phyloP scores from a whole-genome alignment of 129 eudicot genomes.

The Lonicera japonica region DNA sequence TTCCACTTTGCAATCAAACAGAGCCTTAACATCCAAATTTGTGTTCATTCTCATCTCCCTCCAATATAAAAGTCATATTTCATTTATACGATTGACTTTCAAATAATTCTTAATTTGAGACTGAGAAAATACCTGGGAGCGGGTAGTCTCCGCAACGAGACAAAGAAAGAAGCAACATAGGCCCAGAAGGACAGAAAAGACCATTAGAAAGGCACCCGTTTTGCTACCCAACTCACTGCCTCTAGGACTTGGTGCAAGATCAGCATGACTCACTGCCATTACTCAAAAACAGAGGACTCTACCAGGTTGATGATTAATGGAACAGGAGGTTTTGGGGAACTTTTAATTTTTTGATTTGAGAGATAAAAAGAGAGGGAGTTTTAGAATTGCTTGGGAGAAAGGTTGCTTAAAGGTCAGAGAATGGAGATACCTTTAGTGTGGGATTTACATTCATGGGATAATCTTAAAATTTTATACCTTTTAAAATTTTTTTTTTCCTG shows the following conservation, averaged over 20 bases:
- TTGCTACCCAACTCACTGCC: slow-evolving; percentile 55
- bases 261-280: slow-evolving; percentile 88
- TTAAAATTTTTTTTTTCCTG: too few species aligned
- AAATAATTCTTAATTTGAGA: too few species aligned
- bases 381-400: slow-evolving; percentile 89
- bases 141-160: slow-evolving; percentile 81
- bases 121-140: slow-evolving; percentile 52
- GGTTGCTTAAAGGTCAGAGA: slow-evolving; percentile 97
- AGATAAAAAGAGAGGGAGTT: slow-evolving; percentile 21
- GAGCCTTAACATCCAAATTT: too few species aligned
- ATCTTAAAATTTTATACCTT: too few species aligned
- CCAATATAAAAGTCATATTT: too few species aligned
- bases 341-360: neutral
- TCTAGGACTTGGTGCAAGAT: slow-evolving; percentile 60
- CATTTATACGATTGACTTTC: too few species aligned
- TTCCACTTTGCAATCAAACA: too few species aligned
- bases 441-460: slow-evolving; percentile 29
- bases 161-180: slow-evolving; percentile 75
- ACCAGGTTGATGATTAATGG: slow-evolving; percentile 6
- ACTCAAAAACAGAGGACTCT: too few species aligned
- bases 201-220: slow-evolving; percentile 55
- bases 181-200: slow-evolving; percentile 60
- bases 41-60: too few species aligned
- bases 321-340: slow-evolving; percentile 1
- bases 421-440: slow-evolving; percentile 54